These are phyloP conservation scores for Citrus hindsii DNA, from an alignment of 345 rosid species.

Conservation along the genomic window DNA sequence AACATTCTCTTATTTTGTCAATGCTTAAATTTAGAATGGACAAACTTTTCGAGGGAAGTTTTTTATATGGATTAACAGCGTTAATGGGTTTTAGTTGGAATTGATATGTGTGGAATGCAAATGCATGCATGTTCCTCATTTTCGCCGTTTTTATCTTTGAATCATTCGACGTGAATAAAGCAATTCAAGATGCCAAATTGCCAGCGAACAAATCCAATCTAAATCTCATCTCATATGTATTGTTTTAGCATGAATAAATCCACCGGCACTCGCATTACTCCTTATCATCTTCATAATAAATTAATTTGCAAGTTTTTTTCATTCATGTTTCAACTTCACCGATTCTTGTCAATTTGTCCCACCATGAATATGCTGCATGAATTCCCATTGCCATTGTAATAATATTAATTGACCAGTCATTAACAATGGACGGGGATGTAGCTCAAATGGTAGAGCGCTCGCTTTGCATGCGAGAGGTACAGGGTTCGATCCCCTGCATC, in stretches of 20 bases:
- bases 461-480: slow-evolving; percentile 95
- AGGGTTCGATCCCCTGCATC: slow-evolving; percentile 88
- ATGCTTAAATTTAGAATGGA: too few relatives aligned
- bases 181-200: not conserved
- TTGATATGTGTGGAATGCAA: not conserved
- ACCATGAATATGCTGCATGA: too few relatives aligned
- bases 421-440: slow-evolving; percentile 43
- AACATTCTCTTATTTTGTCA: too few relatives aligned
- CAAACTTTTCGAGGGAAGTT: too few relatives aligned
- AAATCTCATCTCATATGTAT: not conserved
- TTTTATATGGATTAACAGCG: too few relatives aligned
- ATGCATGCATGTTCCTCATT: not conserved
- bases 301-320: not conserved
- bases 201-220: not conserved
- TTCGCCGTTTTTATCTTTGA: not conserved
- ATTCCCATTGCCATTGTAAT: too few relatives aligned
- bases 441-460: slow-evolving; percentile 94
- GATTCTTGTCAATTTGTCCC: too few relatives aligned
- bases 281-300: not conserved
- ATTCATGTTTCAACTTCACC: too few relatives aligned
- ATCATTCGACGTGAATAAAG: not conserved
- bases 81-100: not conserved
- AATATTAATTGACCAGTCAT: too few relatives aligned
- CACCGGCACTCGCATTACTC: not conserved
- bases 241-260: not conserved